Percentiles rank a stretch among this genome's conserved stretches.
Evolutionary conservation across 2,329 filamentous ascomycete species (phyloP).

Genomic region (Elsinoe batatas): DNA sequence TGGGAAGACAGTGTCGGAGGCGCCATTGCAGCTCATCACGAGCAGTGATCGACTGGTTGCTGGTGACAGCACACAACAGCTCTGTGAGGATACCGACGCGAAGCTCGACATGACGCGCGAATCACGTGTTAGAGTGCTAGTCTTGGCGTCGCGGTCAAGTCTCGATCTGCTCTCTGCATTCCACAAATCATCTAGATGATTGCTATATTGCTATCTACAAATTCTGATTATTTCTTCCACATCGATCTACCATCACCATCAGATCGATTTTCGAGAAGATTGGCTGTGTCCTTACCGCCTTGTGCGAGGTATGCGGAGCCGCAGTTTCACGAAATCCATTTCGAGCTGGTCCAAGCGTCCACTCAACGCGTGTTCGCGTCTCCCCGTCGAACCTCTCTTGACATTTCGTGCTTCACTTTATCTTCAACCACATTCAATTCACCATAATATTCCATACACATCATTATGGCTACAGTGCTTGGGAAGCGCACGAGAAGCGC

Average conservation of each 20-base stretch:
- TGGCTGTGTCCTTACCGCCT: background rate
- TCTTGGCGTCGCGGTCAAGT: background rate
- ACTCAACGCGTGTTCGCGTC: background rate
- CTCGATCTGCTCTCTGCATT: too few relatives aligned
- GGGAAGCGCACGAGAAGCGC: constrained; percentile 38
- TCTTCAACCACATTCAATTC: background rate
- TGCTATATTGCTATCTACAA: too few relatives aligned
- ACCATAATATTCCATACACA: background rate
- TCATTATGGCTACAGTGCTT: constrained; percentile 32
- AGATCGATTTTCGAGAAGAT: background rate
- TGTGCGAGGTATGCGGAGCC: background rate
- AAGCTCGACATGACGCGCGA: background rate
- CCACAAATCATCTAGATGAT: too few relatives aligned
- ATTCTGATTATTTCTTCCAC: too few relatives aligned
- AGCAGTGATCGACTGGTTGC: background rate
- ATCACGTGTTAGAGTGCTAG: background rate
- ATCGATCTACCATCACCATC: too few relatives aligned
- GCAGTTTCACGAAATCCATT: background rate
- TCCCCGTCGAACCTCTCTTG: background rate
- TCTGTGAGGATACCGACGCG: background rate
- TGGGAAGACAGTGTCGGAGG: constrained; percentile 13
- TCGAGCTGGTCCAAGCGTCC: constrained; percentile 7
- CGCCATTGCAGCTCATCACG: background rate
- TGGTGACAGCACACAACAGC: background rate
- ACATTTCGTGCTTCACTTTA: constrained; percentile 2